These are phyloP conservation scores for Synchytrium microbalum DNA, from an alignment of 371 early-diverging fungal genomes.

Conservation along the genomic window DNA sequence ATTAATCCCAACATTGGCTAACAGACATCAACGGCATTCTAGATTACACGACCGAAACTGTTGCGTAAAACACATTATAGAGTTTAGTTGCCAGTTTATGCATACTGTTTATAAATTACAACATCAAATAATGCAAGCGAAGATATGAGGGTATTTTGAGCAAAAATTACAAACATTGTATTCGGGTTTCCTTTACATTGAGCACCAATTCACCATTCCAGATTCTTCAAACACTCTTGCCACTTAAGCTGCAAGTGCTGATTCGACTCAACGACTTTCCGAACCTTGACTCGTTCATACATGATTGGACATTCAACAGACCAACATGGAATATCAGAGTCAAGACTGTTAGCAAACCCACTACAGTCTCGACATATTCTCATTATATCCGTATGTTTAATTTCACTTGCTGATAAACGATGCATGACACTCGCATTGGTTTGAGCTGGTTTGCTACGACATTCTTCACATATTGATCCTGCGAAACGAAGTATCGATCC, in stretches of 20 bases:
- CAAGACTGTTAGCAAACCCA: slow-evolving; percentile 16
- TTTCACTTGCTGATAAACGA: slow-evolving; percentile 13
- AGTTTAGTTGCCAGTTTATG: background rate
- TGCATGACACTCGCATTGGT: slow-evolving; percentile 9
- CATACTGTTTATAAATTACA: background rate
- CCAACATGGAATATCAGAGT: slow-evolving; percentile 27
- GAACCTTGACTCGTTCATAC: slow-evolving; percentile 12
- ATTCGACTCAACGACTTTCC: background rate
- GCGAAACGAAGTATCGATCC: background rate
- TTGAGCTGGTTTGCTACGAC: slow-evolving; percentile 11
- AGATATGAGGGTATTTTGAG: no score
- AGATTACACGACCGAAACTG: background rate
- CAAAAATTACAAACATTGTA: no score
- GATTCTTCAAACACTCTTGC: background rate
- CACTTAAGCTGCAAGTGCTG: background rate
- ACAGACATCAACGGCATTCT: no score
- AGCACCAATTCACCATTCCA: no score
- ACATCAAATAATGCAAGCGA: no score
- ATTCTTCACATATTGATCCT: slow-evolving; percentile 22
- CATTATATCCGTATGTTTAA: slow-evolving; percentile 15
- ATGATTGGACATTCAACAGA: slow-evolving; percentile 38
- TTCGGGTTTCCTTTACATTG: no score
- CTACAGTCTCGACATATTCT: slow-evolving; percentile 33
- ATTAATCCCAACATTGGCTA: no score
- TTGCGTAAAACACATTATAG: background rate